These are phyloP conservation scores for Sarocladium oryzae DNA, from an alignment of 2,329 filamentous ascomycete species.

Conservation along the genomic window DNA sequence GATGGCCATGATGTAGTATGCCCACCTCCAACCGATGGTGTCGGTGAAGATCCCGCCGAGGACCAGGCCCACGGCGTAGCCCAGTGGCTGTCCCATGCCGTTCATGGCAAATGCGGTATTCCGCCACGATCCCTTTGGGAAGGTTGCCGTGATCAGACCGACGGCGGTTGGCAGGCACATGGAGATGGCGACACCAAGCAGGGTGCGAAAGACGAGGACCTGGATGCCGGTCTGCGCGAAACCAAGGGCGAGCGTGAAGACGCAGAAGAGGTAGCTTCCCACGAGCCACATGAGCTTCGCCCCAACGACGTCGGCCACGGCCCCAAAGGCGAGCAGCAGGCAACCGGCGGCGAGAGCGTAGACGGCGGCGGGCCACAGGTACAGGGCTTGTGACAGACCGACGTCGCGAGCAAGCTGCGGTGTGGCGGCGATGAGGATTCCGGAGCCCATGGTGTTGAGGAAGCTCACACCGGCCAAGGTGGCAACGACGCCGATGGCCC, in stretches of 20 bases:
- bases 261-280: conserved; percentile 25
- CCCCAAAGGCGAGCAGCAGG: conserved; percentile 29
- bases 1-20: conserved; percentile 33
- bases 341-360: conserved; percentile 23
- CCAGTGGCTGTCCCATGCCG: conserved; percentile 38
- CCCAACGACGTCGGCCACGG: conserved; percentile 30
- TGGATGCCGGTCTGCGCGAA: conserved; percentile 27
- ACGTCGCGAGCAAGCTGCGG: conserved; percentile 31
- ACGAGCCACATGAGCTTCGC: conserved; percentile 26
- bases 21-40: conserved; percentile 40
- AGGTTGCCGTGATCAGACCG: conserved; percentile 30
- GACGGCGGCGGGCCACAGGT: conserved; percentile 26
- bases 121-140: conserved; percentile 27
- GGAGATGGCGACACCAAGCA: conserved; percentile 28
- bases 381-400: conserved; percentile 20
- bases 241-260: conserved; percentile 27
- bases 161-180: conserved; percentile 33
- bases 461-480: conserved; percentile 28
- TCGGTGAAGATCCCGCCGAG: conserved; percentile 44
- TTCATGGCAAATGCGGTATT: conserved; percentile 38
- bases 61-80: conserved; percentile 42
- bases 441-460: conserved; percentile 30
- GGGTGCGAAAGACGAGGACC: conserved; percentile 29
- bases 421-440: conserved; percentile 29
- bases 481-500: conserved; percentile 22